These are phyloP conservation scores for Fimicolochytrium jonesii DNA, from an alignment of 192 early-diverging fungal species.

Conservation along the genomic window DNA sequence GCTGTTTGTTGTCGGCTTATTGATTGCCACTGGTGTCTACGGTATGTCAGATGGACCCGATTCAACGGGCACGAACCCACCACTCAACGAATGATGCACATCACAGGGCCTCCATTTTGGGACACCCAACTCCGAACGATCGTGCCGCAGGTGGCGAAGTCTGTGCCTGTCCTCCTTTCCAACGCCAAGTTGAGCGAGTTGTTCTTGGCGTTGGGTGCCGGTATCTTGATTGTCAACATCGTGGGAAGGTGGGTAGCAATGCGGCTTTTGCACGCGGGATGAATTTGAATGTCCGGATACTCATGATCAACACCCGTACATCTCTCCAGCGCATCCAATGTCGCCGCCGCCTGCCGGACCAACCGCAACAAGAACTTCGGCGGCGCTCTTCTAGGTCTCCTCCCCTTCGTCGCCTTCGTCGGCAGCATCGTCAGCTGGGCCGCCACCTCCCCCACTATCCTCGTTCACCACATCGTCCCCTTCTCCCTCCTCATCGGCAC, in stretches of 20 bases:
- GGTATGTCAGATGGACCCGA: slow-evolving; percentile 52
- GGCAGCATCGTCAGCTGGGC: slow-evolving; percentile 63
- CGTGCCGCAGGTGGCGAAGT: slow-evolving; percentile 35
- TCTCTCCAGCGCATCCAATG: slow-evolving; percentile 55
- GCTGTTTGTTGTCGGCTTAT: slow-evolving; percentile 57
- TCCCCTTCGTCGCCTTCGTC: slow-evolving; percentile 57
- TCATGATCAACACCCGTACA: neutral
- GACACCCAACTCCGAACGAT: slow-evolving; percentile 22
- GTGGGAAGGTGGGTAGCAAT: slow-evolving; percentile 46
- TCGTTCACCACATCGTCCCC: slow-evolving; percentile 60
- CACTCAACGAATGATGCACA: no score
- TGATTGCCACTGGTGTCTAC: slow-evolving; percentile 59
- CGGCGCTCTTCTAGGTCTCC: slow-evolving; percentile 55
- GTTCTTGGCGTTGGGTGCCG: slow-evolving; percentile 46
- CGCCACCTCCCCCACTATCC: slow-evolving; percentile 59
- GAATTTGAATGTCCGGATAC: slow-evolving; percentile 1
- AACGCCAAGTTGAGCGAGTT: slow-evolving; percentile 44
- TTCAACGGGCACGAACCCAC: no score
- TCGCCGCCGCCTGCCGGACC: slow-evolving; percentile 50
- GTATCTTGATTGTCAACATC: slow-evolving; percentile 51
- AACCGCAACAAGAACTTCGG: slow-evolving; percentile 51
- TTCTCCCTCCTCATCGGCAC: slow-evolving; percentile 68
- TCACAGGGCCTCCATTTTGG: slow-evolving; percentile 44
- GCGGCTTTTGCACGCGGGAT: neutral
- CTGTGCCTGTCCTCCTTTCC: slow-evolving; percentile 24